These are phyloP conservation scores for Luffa acutangula DNA, from an alignment of 306 rosid genomes.

Conservation along the genomic window DNA sequence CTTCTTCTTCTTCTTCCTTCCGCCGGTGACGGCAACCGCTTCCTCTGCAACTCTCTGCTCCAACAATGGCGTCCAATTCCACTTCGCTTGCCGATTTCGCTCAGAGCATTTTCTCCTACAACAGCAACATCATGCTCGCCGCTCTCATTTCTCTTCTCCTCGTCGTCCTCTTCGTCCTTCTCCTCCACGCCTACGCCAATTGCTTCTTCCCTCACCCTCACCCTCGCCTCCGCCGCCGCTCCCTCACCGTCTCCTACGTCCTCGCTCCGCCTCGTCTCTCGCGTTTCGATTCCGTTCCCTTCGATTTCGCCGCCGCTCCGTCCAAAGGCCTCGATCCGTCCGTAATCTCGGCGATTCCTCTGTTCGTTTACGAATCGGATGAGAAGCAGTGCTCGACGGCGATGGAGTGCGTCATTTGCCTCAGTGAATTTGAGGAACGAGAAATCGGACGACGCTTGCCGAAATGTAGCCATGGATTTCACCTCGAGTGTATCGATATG, in stretches of 20 bases:
- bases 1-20: not conserved
- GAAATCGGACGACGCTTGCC: slow-evolving; percentile 61
- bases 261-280: slow-evolving; percentile 49
- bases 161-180: slow-evolving; percentile 79
- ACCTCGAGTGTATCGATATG: slow-evolving; percentile 77
- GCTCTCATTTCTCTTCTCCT: slow-evolving; percentile 69
- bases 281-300: slow-evolving; percentile 33
- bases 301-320: slow-evolving; percentile 20
- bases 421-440: slow-evolving; percentile 49
- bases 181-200: slow-evolving; percentile 83
- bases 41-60: not conserved
- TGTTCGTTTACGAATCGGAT: slow-evolving; percentile 34
- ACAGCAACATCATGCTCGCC: slow-evolving; percentile 70
- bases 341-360: slow-evolving; percentile 42
- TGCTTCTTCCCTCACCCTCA: slow-evolving; percentile 65
- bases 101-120: slow-evolving; percentile 55
- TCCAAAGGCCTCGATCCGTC: slow-evolving; percentile 64
- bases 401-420: slow-evolving; percentile 72
- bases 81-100: slow-evolving; percentile 30
- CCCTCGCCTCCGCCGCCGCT: slow-evolving; percentile 29
- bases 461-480: slow-evolving; percentile 73
- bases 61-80: not conserved
- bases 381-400: not conserved
- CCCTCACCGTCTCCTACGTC: slow-evolving; percentile 43
- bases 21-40: not conserved